A percentile compares a stretch with the other conserved stretches of the same genome.
These are phyloP conservation scores for Pseudonitzschia multistriata DNA, from an alignment of 108 stramenopile genomes.

Conservation along the genomic window DNA sequence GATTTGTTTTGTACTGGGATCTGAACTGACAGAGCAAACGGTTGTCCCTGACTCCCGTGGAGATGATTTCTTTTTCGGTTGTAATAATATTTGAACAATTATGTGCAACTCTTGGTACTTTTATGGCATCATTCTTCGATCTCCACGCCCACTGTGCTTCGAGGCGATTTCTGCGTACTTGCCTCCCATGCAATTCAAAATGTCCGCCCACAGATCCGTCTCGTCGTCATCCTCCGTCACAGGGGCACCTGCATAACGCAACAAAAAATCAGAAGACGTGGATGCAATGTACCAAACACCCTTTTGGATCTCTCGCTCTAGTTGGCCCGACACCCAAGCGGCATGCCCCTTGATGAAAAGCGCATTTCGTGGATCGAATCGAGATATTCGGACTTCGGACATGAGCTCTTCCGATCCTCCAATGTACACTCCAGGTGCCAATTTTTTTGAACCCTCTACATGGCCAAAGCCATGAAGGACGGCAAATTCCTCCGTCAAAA, in stretches of 20 bases:
- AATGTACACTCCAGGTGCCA: constrained; percentile 82
- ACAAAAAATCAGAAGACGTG: constrained; percentile 67
- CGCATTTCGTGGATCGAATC: constrained; percentile 60
- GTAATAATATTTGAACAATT: not conserved
- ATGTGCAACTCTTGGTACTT: not conserved
- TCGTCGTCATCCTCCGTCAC: constrained; percentile 65
- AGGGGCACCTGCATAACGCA: constrained; percentile 83
- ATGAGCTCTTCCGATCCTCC: constrained; percentile 83
- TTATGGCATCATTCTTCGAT: constrained; percentile 66
- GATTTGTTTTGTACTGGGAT: not conserved
- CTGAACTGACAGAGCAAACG: not conserved
- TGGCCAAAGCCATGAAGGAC: constrained; percentile 81
- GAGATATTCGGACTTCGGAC: constrained; percentile 66
- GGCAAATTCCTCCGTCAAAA: constrained; percentile 76
- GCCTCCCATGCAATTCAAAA: constrained; percentile 79
- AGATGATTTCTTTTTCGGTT: not conserved
- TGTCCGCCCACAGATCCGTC: constrained; percentile 78
- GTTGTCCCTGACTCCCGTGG: not conserved
- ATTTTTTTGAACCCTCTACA: constrained; percentile 77
- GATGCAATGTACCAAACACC: constrained; percentile 85
- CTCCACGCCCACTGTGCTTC: constrained; percentile 62
- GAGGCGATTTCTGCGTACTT: constrained; percentile 68
- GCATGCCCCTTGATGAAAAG: constrained; percentile 88
- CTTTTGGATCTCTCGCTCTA: constrained; percentile 78
- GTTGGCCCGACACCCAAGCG: constrained; percentile 85